A percentile compares a stretch with the other conserved stretches of the same genome.
phyloP scores from a whole-genome alignment of 768 basidiomycete species.

The Lyophyllum shimeji region DNA sequence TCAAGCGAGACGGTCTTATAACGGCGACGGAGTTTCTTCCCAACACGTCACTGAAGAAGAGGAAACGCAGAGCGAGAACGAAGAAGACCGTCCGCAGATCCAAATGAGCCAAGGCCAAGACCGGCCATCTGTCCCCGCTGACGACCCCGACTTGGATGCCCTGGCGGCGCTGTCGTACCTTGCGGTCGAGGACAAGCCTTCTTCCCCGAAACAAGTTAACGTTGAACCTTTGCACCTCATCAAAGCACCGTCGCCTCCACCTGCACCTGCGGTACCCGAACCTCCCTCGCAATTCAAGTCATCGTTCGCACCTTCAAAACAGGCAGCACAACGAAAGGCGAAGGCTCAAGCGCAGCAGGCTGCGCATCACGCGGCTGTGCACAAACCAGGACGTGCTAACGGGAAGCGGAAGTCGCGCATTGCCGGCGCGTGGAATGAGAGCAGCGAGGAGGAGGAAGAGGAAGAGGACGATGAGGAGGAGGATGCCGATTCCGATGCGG shows the following conservation, averaged over 20 bases:
- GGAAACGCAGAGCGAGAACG: conserved; percentile 26
- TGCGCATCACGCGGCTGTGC: conserved; percentile 75
- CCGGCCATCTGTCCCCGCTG: conserved; percentile 24
- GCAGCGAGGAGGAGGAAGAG: conserved; percentile 83
- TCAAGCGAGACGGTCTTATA: conserved; percentile 44
- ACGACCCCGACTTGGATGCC: conserved; percentile 65
- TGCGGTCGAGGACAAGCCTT: conserved; percentile 41
- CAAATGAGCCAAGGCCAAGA: conserved; percentile 9
- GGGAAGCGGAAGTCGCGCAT: conserved; percentile 61
- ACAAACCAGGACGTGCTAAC: conserved; percentile 69
- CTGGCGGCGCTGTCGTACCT: conserved; percentile 80
- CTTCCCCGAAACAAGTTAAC: conserved; percentile 25
- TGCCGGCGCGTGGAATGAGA: conserved; percentile 65
- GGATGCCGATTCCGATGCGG: conserved; percentile 66
- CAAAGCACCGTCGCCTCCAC: conserved; percentile 24
- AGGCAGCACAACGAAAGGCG: conserved; percentile 82
- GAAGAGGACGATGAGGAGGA: conserved; percentile 83
- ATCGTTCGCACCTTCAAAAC: conserved; percentile 85
- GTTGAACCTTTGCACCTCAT: conserved; percentile 36
- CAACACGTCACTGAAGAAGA: conserved; percentile 34
- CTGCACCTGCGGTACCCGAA: conserved; percentile 14
- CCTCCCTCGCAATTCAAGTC: conserved; percentile 58
- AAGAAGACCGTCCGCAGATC: conserved; percentile 7
- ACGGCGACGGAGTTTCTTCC: conserved; percentile 39
- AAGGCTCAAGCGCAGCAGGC: conserved; percentile 83